Evolutionary conservation across 169 alveolate genomes (phyloP).

Genomic region (Cryptosporidium baileyi): DNA sequence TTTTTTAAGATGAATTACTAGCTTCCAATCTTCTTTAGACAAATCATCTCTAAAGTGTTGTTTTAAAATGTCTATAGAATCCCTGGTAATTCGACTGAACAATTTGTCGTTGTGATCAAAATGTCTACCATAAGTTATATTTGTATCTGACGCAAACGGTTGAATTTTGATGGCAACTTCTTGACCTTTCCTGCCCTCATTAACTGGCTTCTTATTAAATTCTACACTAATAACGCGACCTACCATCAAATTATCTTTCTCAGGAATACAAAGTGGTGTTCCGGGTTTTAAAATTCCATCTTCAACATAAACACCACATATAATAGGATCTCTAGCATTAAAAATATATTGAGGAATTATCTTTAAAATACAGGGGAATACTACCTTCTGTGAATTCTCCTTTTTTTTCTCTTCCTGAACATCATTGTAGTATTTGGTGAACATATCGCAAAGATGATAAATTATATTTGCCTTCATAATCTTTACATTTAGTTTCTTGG

Average conservation of each 20-base stretch:
- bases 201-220: slow-evolving; percentile 90
- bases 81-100: slow-evolving; percentile 89
- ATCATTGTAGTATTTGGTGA: slow-evolving; percentile 90
- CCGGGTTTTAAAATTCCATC: slow-evolving; percentile 93
- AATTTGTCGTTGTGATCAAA: slow-evolving; percentile 89
- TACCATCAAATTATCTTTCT: slow-evolving; percentile 86
- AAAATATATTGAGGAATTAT: slow-evolving; percentile 92
- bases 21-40: slow-evolving; percentile 93
- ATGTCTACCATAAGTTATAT: slow-evolving; percentile 93
- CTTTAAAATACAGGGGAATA: slow-evolving; percentile 95
- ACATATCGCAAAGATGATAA: slow-evolving; percentile 97
- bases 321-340: slow-evolving; percentile 95
- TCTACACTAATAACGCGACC: slow-evolving; percentile 96
- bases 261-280: slow-evolving; percentile 93
- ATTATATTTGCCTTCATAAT: slow-evolving; percentile 97
- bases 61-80: slow-evolving; percentile 93
- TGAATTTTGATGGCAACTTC: slow-evolving; percentile 87
- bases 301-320: slow-evolving; percentile 94
- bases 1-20: slow-evolving; percentile 86
- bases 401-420: slow-evolving; percentile 89
- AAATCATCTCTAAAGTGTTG: slow-evolving; percentile 93
- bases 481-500: slow-evolving; percentile 93
- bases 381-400: slow-evolving; percentile 80
- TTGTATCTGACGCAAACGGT: slow-evolving; percentile 83
- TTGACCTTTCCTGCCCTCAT: slow-evolving; percentile 90